Evolutionary conservation across 768 basidiomycete genomes (phyloP).

Genomic region (Leccinum truebloodii): DNA sequence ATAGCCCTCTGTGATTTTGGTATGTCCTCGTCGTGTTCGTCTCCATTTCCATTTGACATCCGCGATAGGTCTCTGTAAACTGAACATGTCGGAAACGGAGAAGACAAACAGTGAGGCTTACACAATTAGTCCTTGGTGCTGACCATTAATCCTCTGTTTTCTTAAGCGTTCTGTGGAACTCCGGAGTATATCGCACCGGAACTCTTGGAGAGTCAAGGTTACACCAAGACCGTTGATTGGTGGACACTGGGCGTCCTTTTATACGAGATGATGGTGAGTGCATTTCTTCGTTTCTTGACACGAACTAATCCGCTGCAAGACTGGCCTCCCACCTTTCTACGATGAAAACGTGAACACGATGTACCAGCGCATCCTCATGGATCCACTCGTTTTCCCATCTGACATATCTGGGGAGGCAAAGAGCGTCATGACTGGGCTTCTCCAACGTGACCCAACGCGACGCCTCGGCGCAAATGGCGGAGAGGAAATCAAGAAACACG

Average conservation of each 20-base stretch:
- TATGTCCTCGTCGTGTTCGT: constrained; percentile 19
- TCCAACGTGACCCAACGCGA: constrained; percentile 84
- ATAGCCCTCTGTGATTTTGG: constrained; percentile 98
- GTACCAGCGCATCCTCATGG: constrained; percentile 94
- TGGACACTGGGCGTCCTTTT: constrained; percentile 96
- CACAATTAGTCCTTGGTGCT: not conserved
- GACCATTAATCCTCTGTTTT: constrained; percentile 8
- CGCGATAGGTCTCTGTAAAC: constrained; percentile 73
- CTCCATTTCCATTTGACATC: constrained; percentile 4
- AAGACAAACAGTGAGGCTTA: constrained; percentile 85
- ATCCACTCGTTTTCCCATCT: constrained; percentile 88
- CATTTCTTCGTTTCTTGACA: not conserved
- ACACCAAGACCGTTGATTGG: constrained; percentile 99
- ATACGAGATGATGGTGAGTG: constrained; percentile 89
- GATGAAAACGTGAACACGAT: constrained; percentile 98
- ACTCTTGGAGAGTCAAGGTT: constrained; percentile 92
- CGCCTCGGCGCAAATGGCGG: constrained; percentile 92
- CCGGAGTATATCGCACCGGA: constrained; percentile 99
- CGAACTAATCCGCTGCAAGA: constrained; percentile 43
- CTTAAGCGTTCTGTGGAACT: constrained; percentile 91
- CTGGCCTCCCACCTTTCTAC: constrained; percentile 97
- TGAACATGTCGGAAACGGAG: constrained; percentile 97
- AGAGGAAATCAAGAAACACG: constrained; percentile 93
- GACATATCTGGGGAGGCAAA: constrained; percentile 89
- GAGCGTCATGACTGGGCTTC: constrained; percentile 83